Conservation (phyloP, 208 protist species). For the Novymonas esmeraldas region DNA sequence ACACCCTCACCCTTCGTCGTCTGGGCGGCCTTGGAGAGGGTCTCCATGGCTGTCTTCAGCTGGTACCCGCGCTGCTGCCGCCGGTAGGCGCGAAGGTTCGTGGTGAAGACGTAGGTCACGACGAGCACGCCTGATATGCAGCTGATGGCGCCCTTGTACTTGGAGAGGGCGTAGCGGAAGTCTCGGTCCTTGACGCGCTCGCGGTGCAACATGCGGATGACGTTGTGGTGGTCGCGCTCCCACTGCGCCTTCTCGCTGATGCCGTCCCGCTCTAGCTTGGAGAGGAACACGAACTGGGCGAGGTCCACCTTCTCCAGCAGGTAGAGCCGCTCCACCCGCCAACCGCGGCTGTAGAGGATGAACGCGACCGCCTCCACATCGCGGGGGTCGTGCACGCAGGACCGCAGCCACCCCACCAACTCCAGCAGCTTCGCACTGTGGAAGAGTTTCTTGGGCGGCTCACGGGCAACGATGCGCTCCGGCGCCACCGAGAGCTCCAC, state of each 20-base stretch:
- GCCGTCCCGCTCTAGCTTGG: slow-evolving; percentile 32
- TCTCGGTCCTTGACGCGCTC: slow-evolving; percentile 68
- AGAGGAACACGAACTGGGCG: slow-evolving; percentile 41
- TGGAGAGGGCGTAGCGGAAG: slow-evolving; percentile 55
- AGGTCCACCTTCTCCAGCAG: slow-evolving; percentile 81
- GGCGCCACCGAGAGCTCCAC: slow-evolving; percentile 77
- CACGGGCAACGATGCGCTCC: slow-evolving; percentile 48
- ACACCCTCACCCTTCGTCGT: not conserved
- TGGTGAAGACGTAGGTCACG: slow-evolving; percentile 62
- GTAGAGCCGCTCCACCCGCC: slow-evolving; percentile 76
- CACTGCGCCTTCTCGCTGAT: slow-evolving; percentile 67
- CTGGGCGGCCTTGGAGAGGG: slow-evolving; percentile 26
- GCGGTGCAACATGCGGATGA: slow-evolving; percentile 39
- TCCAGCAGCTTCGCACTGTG: slow-evolving; percentile 68
- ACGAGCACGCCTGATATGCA: slow-evolving; percentile 53
- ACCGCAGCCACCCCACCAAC: slow-evolving; percentile 72
- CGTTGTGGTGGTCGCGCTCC: slow-evolving; percentile 63
- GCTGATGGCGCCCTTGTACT: slow-evolving; percentile 77
- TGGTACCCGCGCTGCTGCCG: slow-evolving; percentile 55
- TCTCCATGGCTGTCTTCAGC: slow-evolving; percentile 41
- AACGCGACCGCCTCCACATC: slow-evolving; percentile 71
- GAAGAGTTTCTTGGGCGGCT: slow-evolving; percentile 52
- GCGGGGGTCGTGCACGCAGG: slow-evolving; percentile 57
- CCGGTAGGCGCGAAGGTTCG: slow-evolving; percentile 53
- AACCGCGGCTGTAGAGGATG: slow-evolving; percentile 81